Evolutionary conservation across 73 alveolate genomes (phyloP), one percentile per base, ranked within the genome.

Genomic region (Paramecium tetraurelia): DNA sequence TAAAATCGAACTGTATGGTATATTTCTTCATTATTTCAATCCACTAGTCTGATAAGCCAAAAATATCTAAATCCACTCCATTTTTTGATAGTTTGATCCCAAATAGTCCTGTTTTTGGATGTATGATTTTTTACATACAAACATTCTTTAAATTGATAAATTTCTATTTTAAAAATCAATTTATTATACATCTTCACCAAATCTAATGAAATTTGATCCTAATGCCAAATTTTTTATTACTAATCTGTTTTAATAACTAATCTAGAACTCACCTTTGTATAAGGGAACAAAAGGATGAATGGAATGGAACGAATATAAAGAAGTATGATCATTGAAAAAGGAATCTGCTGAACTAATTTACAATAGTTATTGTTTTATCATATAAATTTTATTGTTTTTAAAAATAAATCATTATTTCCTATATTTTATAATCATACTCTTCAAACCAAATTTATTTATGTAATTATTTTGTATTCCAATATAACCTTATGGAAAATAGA

Each of bases 81-180:
- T 63, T 63, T 12, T 63, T 63, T 0, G 50, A 31, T 10, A 63
- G 84, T 33, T 63, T 63, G 6, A 63, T 63, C 12, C 84, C 84
- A 63, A 63, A 63, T 2, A 63, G 48, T 31, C 84, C 84, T 63
- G 84, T 63, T 63, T 63, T 63, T 24, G 84, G 84, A 63, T 63
- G 84, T 2, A 11, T 5, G 5, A 63, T 63, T 14, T 63, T 63
- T 33, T 63, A 27, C 84, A 63, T 63, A 5, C 84, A 63, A 31
- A 63, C 84, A 63, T 63, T 63, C 41, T 27, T 63, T 63, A 63
- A 31, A 63, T 63, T 63, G 84, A 63, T 63, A 33, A 63, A 63
- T 63, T 27, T 63, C 84, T 63, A 33, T 21, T 18, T 27, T 16
- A 24, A 6, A 16, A 8, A 63, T 22, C 2, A 12, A 63, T 31